A percentile compares a stretch with the other conserved stretches of the same genome.
Evolutionary conservation across 1,284 basidiomycete species (phyloP).

Genomic region (Malassezia restricta): DNA sequence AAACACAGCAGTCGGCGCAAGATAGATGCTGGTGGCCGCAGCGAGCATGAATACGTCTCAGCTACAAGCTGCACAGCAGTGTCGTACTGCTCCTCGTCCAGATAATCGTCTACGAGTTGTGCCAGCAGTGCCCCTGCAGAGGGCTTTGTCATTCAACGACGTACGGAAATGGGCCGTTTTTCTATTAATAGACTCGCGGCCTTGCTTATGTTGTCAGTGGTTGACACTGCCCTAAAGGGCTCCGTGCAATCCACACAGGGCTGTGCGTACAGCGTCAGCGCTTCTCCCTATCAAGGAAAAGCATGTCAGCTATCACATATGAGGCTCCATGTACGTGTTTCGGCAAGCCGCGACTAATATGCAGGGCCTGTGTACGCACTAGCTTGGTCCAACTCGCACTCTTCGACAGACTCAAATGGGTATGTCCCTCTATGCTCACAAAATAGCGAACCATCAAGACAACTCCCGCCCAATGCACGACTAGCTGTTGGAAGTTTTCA

Average conservation of each 20-base stretch:
- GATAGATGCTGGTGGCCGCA: background rate
- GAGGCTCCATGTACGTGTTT: constrained; percentile 20
- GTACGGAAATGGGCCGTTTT: background rate
- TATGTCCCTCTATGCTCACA: constrained; percentile 10
- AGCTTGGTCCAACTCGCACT: constrained; percentile 33
- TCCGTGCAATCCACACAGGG: too few species aligned
- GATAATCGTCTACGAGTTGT: constrained; percentile 13
- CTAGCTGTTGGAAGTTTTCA: constrained; percentile 42
- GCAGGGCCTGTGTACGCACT: constrained; percentile 35
- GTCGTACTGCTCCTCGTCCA: constrained; percentile 17
- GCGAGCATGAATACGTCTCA: background rate
- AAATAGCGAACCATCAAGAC: background rate
- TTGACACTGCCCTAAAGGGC: too few species aligned
- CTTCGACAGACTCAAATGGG: background rate
- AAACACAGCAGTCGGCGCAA: constrained; percentile 4
- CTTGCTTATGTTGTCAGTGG: too few species aligned
- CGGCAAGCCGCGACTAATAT: background rate
- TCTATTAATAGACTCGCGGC: too few species aligned
- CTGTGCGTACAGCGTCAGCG: too few species aligned
- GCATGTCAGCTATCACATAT: constrained; percentile 21
- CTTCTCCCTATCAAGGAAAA: too few species aligned
- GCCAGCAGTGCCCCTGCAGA: constrained; percentile 2
- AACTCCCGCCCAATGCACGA: constrained; percentile 14
- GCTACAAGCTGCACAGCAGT: constrained; percentile 5
- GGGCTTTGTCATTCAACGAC: background rate